Percentiles rank a stretch among this genome's conserved stretches.
These are phyloP conservation scores for Rutstroemia sp. DNA, from an alignment of 2,329 filamentous ascomycete genomes.

Conservation along the genomic window DNA sequence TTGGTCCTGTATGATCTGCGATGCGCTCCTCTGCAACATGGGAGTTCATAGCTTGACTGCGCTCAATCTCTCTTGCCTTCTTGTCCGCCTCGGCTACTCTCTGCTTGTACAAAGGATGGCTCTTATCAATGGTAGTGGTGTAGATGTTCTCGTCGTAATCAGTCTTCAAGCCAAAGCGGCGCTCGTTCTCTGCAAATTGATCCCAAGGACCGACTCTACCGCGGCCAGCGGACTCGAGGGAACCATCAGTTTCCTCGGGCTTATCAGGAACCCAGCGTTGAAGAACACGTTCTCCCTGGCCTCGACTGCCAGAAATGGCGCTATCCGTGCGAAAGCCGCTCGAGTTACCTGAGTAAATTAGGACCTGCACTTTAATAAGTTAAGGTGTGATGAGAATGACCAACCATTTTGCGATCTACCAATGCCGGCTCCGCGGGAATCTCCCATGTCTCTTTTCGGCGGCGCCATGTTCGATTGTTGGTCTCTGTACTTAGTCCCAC, in stretches of 20 bases:
- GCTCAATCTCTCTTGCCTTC: conserved; percentile 85
- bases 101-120: conserved; percentile 72
- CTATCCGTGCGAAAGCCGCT: conserved; percentile 76
- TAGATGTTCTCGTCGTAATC: conserved; percentile 94
- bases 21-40: conserved; percentile 89
- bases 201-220: conserved; percentile 59
- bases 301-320: conserved; percentile 72
- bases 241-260: conserved; percentile 56
- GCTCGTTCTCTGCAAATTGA: conserved; percentile 87
- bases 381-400: conserved; percentile 10
- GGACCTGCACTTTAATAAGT: not conserved
- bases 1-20: conserved; percentile 55
- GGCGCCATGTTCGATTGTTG: conserved; percentile 48
- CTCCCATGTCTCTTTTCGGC: conserved; percentile 51
- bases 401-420: conserved; percentile 52
- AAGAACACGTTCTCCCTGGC: conserved; percentile 64
- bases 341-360: conserved; percentile 47
- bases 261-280: conserved; percentile 74
- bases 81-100: conserved; percentile 71
- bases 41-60: conserved; percentile 61
- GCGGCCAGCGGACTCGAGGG: conserved; percentile 50
- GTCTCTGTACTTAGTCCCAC: conserved; percentile 38
- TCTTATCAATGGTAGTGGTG: conserved; percentile 83
- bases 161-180: conserved; percentile 77
- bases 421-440: conserved; percentile 40